Conservation (phyloP, 2,329 filamentous ascomycete genomes). For the Zymoseptoria ardabiliae region DNA sequence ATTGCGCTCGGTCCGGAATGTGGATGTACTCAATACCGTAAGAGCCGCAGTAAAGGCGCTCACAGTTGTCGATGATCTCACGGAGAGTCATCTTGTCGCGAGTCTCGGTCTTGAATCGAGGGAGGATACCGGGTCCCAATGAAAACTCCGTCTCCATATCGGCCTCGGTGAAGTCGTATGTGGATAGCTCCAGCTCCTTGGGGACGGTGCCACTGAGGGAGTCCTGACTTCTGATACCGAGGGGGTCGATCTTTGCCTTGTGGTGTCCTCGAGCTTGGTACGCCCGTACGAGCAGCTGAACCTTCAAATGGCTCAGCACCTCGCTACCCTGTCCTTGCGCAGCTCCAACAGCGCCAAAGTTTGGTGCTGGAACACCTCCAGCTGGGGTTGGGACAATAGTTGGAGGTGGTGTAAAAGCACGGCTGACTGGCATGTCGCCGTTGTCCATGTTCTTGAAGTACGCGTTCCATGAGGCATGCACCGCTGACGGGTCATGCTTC, state of each 20-base stretch:
- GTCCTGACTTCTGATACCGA: conserved; percentile 77
- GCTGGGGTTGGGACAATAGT: conserved; percentile 78
- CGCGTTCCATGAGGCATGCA: conserved; percentile 97
- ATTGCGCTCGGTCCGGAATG: conserved; percentile 93
- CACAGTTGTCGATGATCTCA: conserved; percentile 88
- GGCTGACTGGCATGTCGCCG: conserved; percentile 93
- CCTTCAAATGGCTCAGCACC: conserved; percentile 93
- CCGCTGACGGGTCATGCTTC: conserved; percentile 86
- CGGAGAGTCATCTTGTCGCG: conserved; percentile 94
- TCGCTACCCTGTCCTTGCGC: conserved; percentile 65
- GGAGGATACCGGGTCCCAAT: conserved; percentile 89
- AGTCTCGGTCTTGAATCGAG: conserved; percentile 80
- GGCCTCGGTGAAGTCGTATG: conserved; percentile 92
- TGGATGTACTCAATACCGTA: conserved; percentile 98
- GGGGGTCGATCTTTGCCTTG: conserved; percentile 94
- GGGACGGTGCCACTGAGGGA: conserved; percentile 38
- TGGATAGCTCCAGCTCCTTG: conserved; percentile 84
- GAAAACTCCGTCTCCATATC: conserved; percentile 88
- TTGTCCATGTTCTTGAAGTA: conserved; percentile 99
- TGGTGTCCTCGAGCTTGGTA: conserved; percentile 98
- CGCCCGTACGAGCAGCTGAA: conserved; percentile 90
- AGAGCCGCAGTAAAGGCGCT: conserved; percentile 94
- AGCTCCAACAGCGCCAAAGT: conserved; percentile 60
- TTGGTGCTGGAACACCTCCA: conserved; percentile 66
- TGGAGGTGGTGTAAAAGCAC: conserved; percentile 92